Base-by-base conservation (phyloP, 1,139 yeast genomes). In the Hyphopichia fennica region DNA sequence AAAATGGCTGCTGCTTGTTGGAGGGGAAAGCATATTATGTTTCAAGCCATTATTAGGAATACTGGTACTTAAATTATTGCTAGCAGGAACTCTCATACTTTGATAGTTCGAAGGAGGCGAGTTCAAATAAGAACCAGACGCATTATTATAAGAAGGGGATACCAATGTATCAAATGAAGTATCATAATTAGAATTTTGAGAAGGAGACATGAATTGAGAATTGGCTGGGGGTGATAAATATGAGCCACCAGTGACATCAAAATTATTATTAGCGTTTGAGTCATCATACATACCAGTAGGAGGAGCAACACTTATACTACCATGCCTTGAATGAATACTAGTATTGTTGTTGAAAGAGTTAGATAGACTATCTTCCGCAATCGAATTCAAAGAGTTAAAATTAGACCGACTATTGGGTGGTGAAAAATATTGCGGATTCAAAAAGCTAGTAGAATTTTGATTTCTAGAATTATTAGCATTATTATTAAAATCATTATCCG, bases 371-470 rank as follows among this genome's bases (percentile, higher is more conserved):
- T 58, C 62, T 45, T 68, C 73, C 2, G 70, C 69, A 34, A 68
- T 67, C 3, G 70, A 54, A 38, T 65, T 60, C 38, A 68, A 56
- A 14, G 61, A 52, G 43, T 58, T 58, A 41, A 57, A 67, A 43
- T 62, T 57, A 39, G 50, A 50, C 10, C 34, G 16, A 39, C 54
- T 61, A 15, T 54, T 58, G 5, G 72, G 64, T 3, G 77, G 77
- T 1, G 76, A 69, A 44, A 72, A 72, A 51, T 70, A 72, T 45
- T 69, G 75, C 6, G 75, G 65, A 40, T 64, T 68, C 38, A 69
- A 51, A 40, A 65, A 69, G 14, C 17, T 28, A n/a, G 31, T n/a
- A 34, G 49, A 46, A 39, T 52, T 47, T 18, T 45, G 48, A 17
- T 5, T 29, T 14, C 18, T 29, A 27, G 45, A 49, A 23, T 41